Conservation (phyloP, 163 green algal genomes). For the Prototheca wickerhamii region DNA sequence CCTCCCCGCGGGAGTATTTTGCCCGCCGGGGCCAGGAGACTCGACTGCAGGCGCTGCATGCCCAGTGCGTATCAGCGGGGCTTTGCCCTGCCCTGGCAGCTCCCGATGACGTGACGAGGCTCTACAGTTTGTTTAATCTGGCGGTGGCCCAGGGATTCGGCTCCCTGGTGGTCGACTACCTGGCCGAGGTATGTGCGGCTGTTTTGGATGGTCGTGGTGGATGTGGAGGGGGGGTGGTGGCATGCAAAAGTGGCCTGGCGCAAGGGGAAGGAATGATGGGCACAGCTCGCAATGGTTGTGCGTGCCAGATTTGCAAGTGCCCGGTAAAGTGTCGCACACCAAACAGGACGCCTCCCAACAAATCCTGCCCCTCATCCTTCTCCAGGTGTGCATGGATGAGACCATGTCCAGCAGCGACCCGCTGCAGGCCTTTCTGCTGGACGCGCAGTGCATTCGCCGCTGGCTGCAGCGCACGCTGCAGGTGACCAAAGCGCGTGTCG, state of each 20-base stretch:
- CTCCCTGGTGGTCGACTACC: conserved; percentile 46
- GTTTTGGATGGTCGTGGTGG: no score
- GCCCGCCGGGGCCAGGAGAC: background rate
- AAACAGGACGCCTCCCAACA: background rate
- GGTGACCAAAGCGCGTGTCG: conserved; percentile 1
- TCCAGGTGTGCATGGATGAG: conserved; percentile 31
- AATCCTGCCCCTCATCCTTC: background rate
- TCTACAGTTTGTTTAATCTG: conserved; percentile 29
- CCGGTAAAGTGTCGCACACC: background rate
- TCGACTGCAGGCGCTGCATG: conserved; percentile 10
- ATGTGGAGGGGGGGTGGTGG: background rate
- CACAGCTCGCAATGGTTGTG: background rate
- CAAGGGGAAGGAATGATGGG: background rate
- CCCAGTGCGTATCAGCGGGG: background rate
- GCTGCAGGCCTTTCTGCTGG: conserved; percentile 34
- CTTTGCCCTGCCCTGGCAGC: background rate
- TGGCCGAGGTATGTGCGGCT: conserved; percentile 27
- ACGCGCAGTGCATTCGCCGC: conserved; percentile 34
- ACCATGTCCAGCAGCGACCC: conserved; percentile 34
- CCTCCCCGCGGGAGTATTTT: conserved; percentile 6
- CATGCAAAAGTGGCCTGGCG: background rate
- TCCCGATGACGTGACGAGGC: conserved; percentile 17
- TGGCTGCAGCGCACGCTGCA: conserved; percentile 12
- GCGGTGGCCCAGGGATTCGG: conserved; percentile 32
- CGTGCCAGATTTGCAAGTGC: background rate